These are phyloP conservation scores for Firmiana major DNA, from an alignment of 345 rosid species.

Conservation along the genomic window DNA sequence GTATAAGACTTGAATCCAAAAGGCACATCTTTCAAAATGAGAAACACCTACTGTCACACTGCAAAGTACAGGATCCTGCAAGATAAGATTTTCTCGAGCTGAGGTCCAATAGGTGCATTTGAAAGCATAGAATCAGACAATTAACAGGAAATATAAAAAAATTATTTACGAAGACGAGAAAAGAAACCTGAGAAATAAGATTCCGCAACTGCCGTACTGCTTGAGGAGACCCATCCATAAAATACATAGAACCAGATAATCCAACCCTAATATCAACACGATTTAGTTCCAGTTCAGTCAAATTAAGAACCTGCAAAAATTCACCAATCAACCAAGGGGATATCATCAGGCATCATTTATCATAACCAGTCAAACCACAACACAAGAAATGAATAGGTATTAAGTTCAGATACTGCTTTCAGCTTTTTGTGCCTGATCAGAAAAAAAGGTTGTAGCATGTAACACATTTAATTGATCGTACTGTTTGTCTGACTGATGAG, in stretches of 20 bases:
- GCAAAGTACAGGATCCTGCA: slow-evolving; percentile 83
- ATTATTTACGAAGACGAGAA: slow-evolving; percentile 6
- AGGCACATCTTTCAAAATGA: slow-evolving; percentile 90
- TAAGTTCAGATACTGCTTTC: neutral
- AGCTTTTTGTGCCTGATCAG: neutral
- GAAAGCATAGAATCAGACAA: neutral
- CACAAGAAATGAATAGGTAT: neutral
- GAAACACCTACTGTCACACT: slow-evolving; percentile 96
- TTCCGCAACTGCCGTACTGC: slow-evolving; percentile 88
- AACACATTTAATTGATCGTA: neutral
- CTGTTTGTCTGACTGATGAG: neutral
- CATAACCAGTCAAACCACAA: neutral
- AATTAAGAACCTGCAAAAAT: slow-evolving; percentile 69
- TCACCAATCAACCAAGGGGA: slow-evolving; percentile 20
- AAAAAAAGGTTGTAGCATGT: neutral
- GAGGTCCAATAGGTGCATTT: neutral
- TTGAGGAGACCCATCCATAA: slow-evolving; percentile 97
- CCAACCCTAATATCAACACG: slow-evolving; percentile 96
- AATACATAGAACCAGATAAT: slow-evolving; percentile 82
- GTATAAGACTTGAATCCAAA: slow-evolving; percentile 95
- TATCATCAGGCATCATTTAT: neutral
- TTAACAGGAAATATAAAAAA: neutral
- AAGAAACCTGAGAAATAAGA: slow-evolving; percentile 87
- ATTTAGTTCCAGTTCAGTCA: slow-evolving; percentile 88
- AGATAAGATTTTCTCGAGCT: slow-evolving; percentile 10